phyloP scores from a whole-genome alignment of 345 rosid genomes.

The Arabidopsis arenosa region DNA sequence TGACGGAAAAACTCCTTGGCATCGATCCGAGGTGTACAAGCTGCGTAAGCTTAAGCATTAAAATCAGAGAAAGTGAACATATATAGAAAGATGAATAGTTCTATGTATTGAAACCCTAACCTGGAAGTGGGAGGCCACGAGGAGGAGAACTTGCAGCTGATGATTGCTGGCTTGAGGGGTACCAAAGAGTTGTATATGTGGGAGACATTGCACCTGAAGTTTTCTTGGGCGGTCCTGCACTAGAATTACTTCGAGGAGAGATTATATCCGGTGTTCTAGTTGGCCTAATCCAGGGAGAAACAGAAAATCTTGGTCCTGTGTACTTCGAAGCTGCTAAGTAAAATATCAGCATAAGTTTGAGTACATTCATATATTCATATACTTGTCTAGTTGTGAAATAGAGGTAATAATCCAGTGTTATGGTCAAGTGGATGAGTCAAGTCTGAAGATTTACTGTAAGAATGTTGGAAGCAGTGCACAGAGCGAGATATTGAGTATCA shows the following conservation, averaged over 20 bases:
- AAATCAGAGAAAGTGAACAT: neutral
- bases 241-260: constrained; percentile 68
- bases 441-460: constrained; percentile 48
- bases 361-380: neutral
- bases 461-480: constrained; percentile 44
- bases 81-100: neutral
- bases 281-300: constrained; percentile 59
- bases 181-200: constrained; percentile 50
- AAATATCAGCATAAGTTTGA: constrained; percentile 1
- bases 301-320: constrained; percentile 59
- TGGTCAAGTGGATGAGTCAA: constrained; percentile 49
- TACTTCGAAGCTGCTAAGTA: constrained; percentile 49
- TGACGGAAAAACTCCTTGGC: constrained; percentile 92
- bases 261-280: constrained; percentile 55
- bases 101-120: constrained; percentile 40
- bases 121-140: constrained; percentile 64
- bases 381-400: neutral
- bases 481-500: neutral
- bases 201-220: constrained; percentile 67
- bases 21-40: constrained; percentile 64
- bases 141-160: constrained; percentile 93
- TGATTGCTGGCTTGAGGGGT: constrained; percentile 80
- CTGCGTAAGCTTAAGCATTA: constrained; percentile 33
- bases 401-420: constrained; percentile 35
- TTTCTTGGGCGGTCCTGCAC: constrained; percentile 61